A percentile compares a stretch with the other conserved stretches of the same genome.
Evolutionary conservation across 2,329 filamentous ascomycete species (phyloP).

Genomic region (Stromatinia cepivora): DNA sequence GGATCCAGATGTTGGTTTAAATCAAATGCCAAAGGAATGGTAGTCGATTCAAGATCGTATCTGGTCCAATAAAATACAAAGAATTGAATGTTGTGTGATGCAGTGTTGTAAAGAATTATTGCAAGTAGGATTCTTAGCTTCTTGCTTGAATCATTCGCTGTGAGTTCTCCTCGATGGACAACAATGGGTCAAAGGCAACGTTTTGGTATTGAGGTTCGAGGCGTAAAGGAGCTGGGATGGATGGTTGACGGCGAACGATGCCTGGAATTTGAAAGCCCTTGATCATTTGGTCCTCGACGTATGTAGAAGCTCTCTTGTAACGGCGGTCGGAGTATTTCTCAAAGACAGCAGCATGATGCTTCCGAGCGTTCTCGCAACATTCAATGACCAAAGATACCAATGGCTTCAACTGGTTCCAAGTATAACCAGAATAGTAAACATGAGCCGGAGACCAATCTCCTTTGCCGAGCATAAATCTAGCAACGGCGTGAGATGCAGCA

Average conservation of each 20-base stretch:
- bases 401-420: slow-evolving; percentile 76
- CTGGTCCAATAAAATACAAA: slow-evolving; percentile 41
- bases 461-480: slow-evolving; percentile 84
- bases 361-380: slow-evolving; percentile 77
- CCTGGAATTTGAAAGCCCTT: slow-evolving; percentile 54
- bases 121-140: slow-evolving; percentile 25
- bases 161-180: slow-evolving; percentile 28
- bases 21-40: slow-evolving; percentile 33
- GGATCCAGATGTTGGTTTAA: slow-evolving; percentile 32
- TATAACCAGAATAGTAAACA: slow-evolving; percentile 92
- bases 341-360: slow-evolving; percentile 83
- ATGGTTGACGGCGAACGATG: slow-evolving; percentile 18
- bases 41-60: slow-evolving; percentile 30
- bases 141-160: slow-evolving; percentile 38
- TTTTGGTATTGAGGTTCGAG: slow-evolving; percentile 7
- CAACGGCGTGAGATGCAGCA: slow-evolving; percentile 88
- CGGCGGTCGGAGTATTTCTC: slow-evolving; percentile 89
- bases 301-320: slow-evolving; percentile 80
- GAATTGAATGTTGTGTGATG: slow-evolving; percentile 33
- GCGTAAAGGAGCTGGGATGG: slow-evolving; percentile 4
- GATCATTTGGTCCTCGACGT: slow-evolving; percentile 73
- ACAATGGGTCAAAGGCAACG: slow-evolving; percentile 18
- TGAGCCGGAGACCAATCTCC: slow-evolving; percentile 86
- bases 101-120: slow-evolving; percentile 5
- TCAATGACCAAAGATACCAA: slow-evolving; percentile 78